Evolutionary conservation across 805 yeast genomes (phyloP), one percentile per base, ranked within the genome.

Genomic region (Brettanomyces custersianus): DNA sequence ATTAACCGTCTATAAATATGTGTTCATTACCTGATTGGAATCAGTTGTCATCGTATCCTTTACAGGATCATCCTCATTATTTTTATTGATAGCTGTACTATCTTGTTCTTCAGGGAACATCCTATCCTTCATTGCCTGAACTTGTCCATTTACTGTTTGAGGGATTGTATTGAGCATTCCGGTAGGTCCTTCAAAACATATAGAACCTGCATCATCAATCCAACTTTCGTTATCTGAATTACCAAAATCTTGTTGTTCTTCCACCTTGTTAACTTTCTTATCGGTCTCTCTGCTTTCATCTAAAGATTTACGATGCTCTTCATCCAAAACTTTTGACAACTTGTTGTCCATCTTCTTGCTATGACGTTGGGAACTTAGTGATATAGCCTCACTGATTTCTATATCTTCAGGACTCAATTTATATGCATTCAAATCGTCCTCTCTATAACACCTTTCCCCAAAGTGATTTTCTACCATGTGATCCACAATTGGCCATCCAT

Each of bases 401-500:
- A 34, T 42, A 4, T 23, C 36, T 3, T 39, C 37, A 7, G 36
- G 35, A 22, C 34, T 36, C 40, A 52, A 38, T 22, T 43, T 45
- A 41, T 47, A 52, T 10, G 42, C 42, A 6, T 37, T 26, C 4
- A 40, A 17, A 36, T 54, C 59, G 21, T 50, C 51, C 4, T 49
- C 57, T 11, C 41, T 42, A 18, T 43, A 39, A 4, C 51, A 41
- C 20, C 34, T 30, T 8, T 31, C 35, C 2, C 54, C 47, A 54
- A 83, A 83, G 60, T 83, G 92, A 37, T 73, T 70, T 12, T 71
- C 64, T 1, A 81, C 83, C 45, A 88, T 49, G 55, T 90, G 95
- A 30, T 79, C 80, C n/a, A 90, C 67, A 0, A 86, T 95, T 1
- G 83, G 85, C 92, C 96, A 86, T 2, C 98, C 98, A 59, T 80